These are phyloP conservation scores for Rhododendron mucronatum DNA, from an alignment of 148 eudicot species.

Conservation along the genomic window DNA sequence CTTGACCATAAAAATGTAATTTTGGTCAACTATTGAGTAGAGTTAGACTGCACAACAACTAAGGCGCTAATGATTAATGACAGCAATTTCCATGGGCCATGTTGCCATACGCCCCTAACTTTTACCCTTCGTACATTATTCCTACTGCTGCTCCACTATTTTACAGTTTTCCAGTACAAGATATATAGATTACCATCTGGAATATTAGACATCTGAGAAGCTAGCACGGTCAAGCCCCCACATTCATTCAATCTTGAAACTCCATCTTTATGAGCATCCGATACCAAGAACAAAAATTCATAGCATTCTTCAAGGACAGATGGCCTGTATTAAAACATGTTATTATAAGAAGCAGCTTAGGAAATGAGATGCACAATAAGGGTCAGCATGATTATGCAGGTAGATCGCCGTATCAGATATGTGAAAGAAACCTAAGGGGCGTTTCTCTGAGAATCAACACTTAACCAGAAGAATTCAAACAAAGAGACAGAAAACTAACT, in stretches of 20 bases:
- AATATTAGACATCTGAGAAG: slow-evolving; percentile 48
- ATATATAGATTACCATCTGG: slow-evolving; percentile 46
- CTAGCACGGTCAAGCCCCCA: slow-evolving; percentile 58
- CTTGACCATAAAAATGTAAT: neutral
- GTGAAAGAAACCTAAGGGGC: neutral
- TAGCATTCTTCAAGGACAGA: slow-evolving; percentile 53
- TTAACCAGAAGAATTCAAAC: neutral
- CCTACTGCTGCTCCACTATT: neutral
- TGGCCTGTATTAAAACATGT: slow-evolving; percentile 35
- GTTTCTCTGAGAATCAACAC: neutral
- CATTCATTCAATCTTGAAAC: slow-evolving; percentile 36
- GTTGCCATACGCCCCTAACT: neutral
- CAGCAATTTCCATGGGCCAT: neutral
- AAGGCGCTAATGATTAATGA: neutral
- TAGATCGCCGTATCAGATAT: neutral
- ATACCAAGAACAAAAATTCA: slow-evolving; percentile 58
- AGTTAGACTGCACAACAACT: neutral
- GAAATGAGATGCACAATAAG: neutral
- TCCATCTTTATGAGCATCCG: slow-evolving; percentile 50
- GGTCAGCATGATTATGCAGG: neutral
- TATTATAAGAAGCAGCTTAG: neutral
- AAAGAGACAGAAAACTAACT: neutral
- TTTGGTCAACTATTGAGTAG: neutral
- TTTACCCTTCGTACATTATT: neutral
- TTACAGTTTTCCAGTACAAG: neutral